Percentiles rank a stretch among this genome's conserved stretches.
phyloP scores from a whole-genome alignment of 2,329 filamentous ascomycete species.

The Rhinocladiella similis region DNA sequence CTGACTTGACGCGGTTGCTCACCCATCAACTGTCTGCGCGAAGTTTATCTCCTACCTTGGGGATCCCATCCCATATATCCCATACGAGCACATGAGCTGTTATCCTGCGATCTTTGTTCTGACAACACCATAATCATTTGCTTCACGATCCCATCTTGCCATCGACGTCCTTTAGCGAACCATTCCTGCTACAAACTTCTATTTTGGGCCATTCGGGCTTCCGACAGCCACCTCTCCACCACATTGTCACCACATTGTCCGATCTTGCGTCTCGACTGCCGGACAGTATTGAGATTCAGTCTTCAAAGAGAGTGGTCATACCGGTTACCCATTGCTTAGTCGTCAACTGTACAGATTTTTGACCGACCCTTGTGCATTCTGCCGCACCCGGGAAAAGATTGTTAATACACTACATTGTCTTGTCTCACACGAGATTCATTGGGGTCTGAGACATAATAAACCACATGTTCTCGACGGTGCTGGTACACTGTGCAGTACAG shows the following conservation, averaged over 20 bases:
- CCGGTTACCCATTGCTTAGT: neutral
- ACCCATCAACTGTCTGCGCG: constrained; percentile 14
- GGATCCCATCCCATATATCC: neutral
- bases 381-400: constrained; percentile 5
- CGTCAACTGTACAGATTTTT: constrained; percentile 13
- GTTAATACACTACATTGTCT: constrained; percentile 11
- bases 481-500: constrained; percentile 9
- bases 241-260: constrained; percentile 2
- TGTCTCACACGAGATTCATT: constrained; percentile 5
- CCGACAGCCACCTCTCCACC: constrained; percentile 2
- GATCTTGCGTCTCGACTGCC: constrained; percentile 16
- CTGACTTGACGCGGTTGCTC: constrained; percentile 11
- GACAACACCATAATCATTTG: neutral
- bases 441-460: constrained; percentile 6
- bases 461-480: constrained; percentile 15
- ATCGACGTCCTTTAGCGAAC: neutral
- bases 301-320: constrained; percentile 2
- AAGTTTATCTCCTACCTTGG: constrained; percentile 2
- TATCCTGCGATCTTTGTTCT: constrained; percentile 13
- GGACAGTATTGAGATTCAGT: constrained; percentile 13
- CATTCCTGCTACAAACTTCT: neutral
- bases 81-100: constrained; percentile 15
- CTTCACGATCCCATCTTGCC: neutral
- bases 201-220: neutral
- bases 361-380: constrained; percentile 3